Evolutionary conservation across 2,329 filamentous ascomycete genomes (phyloP).

Genomic region (Trichoderma semiorbis): DNA sequence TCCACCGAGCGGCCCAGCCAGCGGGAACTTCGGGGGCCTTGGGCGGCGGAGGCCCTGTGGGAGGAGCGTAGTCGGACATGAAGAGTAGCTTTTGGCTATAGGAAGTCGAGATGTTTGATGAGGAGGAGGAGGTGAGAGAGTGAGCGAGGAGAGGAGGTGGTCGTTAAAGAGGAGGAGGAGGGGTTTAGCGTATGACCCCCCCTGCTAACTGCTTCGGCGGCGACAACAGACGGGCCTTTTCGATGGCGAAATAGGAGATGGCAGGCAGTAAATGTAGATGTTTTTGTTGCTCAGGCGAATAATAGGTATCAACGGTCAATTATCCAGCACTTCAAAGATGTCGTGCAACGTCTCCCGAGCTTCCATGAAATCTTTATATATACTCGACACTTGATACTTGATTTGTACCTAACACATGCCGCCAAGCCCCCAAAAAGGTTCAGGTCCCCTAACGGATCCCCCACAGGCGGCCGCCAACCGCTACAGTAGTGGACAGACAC

Average conservation of each 20-base stretch:
- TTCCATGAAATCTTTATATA: background rate
- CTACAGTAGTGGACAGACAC: background rate
- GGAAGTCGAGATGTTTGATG: background rate
- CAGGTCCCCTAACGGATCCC: background rate
- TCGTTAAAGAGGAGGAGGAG: slow-evolving; percentile 3
- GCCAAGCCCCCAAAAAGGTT: background rate
- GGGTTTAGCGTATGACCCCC: slow-evolving; percentile 4
- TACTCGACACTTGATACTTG: background rate
- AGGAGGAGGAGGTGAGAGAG: background rate
- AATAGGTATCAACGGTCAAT: background rate
- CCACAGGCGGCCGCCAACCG: slow-evolving; percentile 8
- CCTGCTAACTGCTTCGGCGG: slow-evolving; percentile 3
- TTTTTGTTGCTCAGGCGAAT: background rate
- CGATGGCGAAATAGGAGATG: background rate
- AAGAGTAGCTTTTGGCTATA: background rate
- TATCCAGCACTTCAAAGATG: background rate
- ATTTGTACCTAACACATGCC: background rate
- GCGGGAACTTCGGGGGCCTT: slow-evolving; percentile 58
- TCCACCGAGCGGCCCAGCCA: slow-evolving; percentile 83
- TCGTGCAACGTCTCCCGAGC: background rate
- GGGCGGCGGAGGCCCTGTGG: slow-evolving; percentile 54
- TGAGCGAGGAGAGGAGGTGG: background rate
- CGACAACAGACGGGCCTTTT: background rate
- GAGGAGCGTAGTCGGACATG: slow-evolving; percentile 55
- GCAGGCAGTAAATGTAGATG: background rate